A percentile compares a stretch with the other conserved stretches of the same genome.
These are phyloP conservation scores for Chara braunii DNA, from an alignment of 139 green algal genomes.

Conservation along the genomic window DNA sequence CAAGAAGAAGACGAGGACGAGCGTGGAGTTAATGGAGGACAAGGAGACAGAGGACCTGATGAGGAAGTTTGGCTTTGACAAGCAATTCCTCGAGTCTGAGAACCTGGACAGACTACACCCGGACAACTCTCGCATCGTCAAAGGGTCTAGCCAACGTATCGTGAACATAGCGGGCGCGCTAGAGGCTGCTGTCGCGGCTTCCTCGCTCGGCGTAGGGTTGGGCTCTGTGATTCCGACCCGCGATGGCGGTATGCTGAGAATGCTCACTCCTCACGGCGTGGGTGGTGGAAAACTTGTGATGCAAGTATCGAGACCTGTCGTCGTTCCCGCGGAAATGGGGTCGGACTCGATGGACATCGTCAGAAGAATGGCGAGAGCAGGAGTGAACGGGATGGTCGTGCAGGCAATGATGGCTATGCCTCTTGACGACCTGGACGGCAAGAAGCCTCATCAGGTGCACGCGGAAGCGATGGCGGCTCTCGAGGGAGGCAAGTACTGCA, in stretches of 20 bases:
- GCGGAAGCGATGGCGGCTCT: slow-evolving; percentile 20
- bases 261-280: neutral
- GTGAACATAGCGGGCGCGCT: neutral
- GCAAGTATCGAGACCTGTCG: slow-evolving; percentile 28
- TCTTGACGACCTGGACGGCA: slow-evolving; percentile 25
- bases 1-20: neutral
- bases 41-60: slow-evolving; percentile 27
- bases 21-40: slow-evolving; percentile 19
- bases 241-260: slow-evolving; percentile 8
- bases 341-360: slow-evolving; percentile 14
- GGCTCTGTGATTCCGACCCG: slow-evolving; percentile 10
- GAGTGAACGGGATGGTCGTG: neutral
- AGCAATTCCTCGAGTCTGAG: slow-evolving; percentile 7
- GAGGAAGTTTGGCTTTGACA: slow-evolving; percentile 18
- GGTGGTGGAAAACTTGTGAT: slow-evolving; percentile 10
- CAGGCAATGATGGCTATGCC: slow-evolving; percentile 21
- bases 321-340: slow-evolving; percentile 29
- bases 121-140: neutral
- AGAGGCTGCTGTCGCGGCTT: neutral
- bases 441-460: slow-evolving; percentile 12
- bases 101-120: neutral
- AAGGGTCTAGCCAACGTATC: neutral
- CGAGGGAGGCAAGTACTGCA: slow-evolving; percentile 5
- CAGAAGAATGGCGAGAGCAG: slow-evolving; percentile 3
- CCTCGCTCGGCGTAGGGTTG: slow-evolving; percentile 23